Percentiles rank a stretch among this genome's conserved stretches.
phyloP scores from a whole-genome alignment of 2,329 filamentous ascomycete species.

The Nemania sp. region DNA sequence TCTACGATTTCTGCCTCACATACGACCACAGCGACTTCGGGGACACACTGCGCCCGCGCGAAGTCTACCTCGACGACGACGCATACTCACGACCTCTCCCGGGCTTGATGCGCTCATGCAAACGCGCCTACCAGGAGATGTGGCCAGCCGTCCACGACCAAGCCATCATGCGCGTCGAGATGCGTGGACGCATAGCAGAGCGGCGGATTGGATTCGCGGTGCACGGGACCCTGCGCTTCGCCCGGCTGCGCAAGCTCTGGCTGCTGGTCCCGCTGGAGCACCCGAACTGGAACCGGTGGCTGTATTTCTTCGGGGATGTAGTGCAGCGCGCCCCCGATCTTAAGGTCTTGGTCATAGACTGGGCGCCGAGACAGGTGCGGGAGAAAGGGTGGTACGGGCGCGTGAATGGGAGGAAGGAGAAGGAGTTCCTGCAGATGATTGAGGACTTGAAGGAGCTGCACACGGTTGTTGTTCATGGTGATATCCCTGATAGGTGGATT shows the following conservation, averaged over 20 bases:
- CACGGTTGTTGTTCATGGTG: constrained; percentile 42
- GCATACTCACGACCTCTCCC: constrained; percentile 40
- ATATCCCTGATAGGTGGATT: constrained; percentile 40
- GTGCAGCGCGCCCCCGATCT: constrained; percentile 36
- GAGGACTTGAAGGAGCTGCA: constrained; percentile 35
- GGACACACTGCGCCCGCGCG: constrained; percentile 42
- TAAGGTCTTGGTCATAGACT: constrained; percentile 48
- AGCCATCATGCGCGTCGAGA: constrained; percentile 46
- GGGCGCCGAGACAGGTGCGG: constrained; percentile 44
- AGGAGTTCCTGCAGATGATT: constrained; percentile 43
- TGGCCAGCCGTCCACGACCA: constrained; percentile 42
- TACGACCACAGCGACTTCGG: constrained; percentile 42
- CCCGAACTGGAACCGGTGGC: constrained; percentile 51
- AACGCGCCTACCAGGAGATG: constrained; percentile 41
- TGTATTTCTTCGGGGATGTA: constrained; percentile 47
- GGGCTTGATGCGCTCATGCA: constrained; percentile 42
- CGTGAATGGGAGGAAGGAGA: constrained; percentile 43
- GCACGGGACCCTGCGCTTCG: constrained; percentile 46
- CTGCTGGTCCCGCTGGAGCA: constrained; percentile 39
- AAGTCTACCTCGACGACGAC: constrained; percentile 37
- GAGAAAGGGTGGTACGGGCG: constrained; percentile 34
- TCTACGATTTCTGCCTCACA: constrained; percentile 45
- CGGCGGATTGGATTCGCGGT: constrained; percentile 49
- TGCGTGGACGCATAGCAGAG: constrained; percentile 41
- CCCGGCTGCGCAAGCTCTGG: constrained; percentile 38